Evolutionary conservation across 805 yeast species (phyloP), one percentile per base, ranked within the genome.

Genomic region (Monosporozyma unispora): DNA sequence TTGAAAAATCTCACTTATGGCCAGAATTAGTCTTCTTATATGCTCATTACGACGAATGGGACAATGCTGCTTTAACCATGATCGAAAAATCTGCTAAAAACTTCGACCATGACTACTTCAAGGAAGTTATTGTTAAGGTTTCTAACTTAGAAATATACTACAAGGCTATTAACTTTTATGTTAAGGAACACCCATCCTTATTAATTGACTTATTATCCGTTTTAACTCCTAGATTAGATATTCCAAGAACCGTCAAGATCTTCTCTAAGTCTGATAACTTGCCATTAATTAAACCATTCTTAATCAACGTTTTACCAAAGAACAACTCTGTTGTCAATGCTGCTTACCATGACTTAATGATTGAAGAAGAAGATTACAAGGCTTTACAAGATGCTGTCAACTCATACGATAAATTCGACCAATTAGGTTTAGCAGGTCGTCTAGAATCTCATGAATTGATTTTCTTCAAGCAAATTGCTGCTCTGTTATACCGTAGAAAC

Each of bases 41-140:
- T 73, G 89, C 96, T 66, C 99, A 93, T 70, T 93, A 93, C 68
- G 99, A 93, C 66, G 99, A 93, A 73, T 93, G 96, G 96, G 99
- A 93, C 69, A 93, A 93, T 69, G 99, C 99, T 53, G 89, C 96
- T 33, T 77, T 93, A 65, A 82, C 96, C 14, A 87, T 93, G 90
- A 93, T 93, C 75, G 97, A 93, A 68, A 88, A 82, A 65, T 84
- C 96, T 3, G 87, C 95, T 52, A 84, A 84, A 58, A 89, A 96
- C 16, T 90, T 91, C 62, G 98, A 93, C 59, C 99, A 93, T 67
- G 72, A 81, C 28, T 85, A 95, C 41, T 93, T 93, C 77, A 93
- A 93, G 74, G 98, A 93, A 64, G 83, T 93, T 45, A 75, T 93
- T 53, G 96, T 87, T 54, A 93, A 93, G 75, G 97, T 90, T 53